Evolutionary conservation across 2,329 filamentous ascomycete genomes (phyloP), one percentile per base, ranked within the genome.

Genomic region (Arthrinium phaeospermum): DNA sequence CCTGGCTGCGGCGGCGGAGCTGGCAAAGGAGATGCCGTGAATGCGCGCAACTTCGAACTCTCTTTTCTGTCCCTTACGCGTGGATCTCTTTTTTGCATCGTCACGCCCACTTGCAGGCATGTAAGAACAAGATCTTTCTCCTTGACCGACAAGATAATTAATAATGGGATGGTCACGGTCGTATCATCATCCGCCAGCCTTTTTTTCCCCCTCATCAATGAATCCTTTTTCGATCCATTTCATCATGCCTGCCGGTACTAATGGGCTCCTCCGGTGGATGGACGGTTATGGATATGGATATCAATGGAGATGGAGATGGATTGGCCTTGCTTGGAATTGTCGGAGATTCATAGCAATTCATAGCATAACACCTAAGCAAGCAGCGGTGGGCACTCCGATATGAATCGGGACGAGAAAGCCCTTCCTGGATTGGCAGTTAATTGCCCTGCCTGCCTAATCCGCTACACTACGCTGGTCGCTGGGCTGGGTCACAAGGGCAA

Each of bases 121-220:
- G 30, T 13, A n/a, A 64, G 57, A 41, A 64, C 57, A 64, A 41
- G 57, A 64, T 64, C 57, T 37, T 37, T 22, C 34, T 34, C 16
- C 30, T 64, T 64, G 57, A 64, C 57, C 57, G 57, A 64, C 57
- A 41, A 64, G 30, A 64, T 64, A 13, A 64, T 64, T 41, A 64
- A 64, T 41, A 64, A 64, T 64, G 57, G 34, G 37, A 41, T 41
- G 37, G 37, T 41, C 37, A 64, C 10, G 57, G 57, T 41, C 57
- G 57, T 64, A 64, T 41, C 57, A 64, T 64, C 57, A 64, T 64
- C 57, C 34, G 57, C 34, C 57, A 64, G 34, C 57, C 16, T 41
- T 41, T 41, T 10, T 41, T n/a, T 22, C 22, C 57, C 57, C 53
- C 16, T 30, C 27, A 30, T 30, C 27, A 34, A 34, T 14, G 24